These are phyloP conservation scores for Verticillium albo-atrum DNA, from an alignment of 2,329 filamentous ascomycete genomes.

Conservation along the genomic window DNA sequence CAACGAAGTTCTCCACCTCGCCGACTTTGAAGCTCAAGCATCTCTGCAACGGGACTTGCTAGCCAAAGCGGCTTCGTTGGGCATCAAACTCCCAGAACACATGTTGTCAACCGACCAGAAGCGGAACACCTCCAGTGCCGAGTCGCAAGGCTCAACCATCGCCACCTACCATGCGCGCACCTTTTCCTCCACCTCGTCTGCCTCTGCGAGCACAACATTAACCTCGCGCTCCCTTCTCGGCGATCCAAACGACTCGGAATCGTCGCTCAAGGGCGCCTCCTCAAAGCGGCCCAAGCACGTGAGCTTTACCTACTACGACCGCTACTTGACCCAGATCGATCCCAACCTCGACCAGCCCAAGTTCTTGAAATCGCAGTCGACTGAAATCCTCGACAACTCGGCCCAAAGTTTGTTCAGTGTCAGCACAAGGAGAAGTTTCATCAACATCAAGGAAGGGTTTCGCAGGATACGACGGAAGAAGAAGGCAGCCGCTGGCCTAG, in stretches of 20 bases:
- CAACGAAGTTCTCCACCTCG: conserved; percentile 31
- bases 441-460: conserved; percentile 40
- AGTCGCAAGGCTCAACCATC: conserved; percentile 36
- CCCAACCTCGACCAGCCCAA: conserved; percentile 38
- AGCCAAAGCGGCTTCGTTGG: conserved; percentile 27
- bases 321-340: conserved; percentile 41
- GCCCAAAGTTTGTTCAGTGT: conserved; percentile 39
- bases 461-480: conserved; percentile 37
- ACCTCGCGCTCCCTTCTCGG: conserved; percentile 37
- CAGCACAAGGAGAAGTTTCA: conserved; percentile 39
- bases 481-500: conserved; percentile 26
- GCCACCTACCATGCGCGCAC: conserved; percentile 36
- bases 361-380: conserved; percentile 26
- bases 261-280: conserved; percentile 12
- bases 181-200: conserved; percentile 35
- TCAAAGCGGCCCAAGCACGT: conserved; percentile 27
- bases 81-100: conserved; percentile 20
- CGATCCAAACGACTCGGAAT: conserved; percentile 14
- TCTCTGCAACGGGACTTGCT: conserved; percentile 31
- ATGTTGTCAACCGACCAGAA: conserved; percentile 25
- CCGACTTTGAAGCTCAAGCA: conserved; percentile 28
- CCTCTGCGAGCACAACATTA: conserved; percentile 33
- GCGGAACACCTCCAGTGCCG: conserved; percentile 31
- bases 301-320: conserved; percentile 48
- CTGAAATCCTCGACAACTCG: conserved; percentile 21